Percentiles rank a stretch among this genome's conserved stretches.
Evolutionary conservation across 1,139 yeast species (phyloP).

Genomic region (Pichia sp.): DNA sequence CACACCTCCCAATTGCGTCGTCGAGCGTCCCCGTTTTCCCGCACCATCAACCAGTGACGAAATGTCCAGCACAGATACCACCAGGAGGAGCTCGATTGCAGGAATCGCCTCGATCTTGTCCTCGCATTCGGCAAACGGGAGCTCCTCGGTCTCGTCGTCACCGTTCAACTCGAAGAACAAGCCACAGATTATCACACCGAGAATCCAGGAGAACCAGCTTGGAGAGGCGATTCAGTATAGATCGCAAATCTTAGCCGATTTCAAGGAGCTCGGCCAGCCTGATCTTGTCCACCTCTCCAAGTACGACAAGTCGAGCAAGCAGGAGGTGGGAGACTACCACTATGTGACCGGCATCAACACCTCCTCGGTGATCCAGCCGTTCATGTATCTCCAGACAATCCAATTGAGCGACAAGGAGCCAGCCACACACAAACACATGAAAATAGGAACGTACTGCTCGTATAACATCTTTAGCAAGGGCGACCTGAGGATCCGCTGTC

Average conservation of each 20-base stretch:
- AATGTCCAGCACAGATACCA: conserved; percentile 11
- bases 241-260: conserved; percentile 25
- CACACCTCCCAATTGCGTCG: not conserved
- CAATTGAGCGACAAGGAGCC: conserved; percentile 26
- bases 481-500: conserved; percentile 41
- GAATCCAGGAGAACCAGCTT: conserved; percentile 30
- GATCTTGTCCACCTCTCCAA: conserved; percentile 73
- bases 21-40: not conserved
- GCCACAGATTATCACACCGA: conserved; percentile 28
- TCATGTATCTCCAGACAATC: conserved; percentile 73
- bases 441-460: conserved; percentile 45
- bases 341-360: conserved; percentile 65
- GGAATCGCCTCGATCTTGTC: conserved; percentile 6
- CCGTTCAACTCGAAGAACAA: conserved; percentile 12
- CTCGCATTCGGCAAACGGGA: not conserved
- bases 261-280: conserved; percentile 73
- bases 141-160: conserved; percentile 4
- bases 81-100: conserved; percentile 11
- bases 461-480: conserved; percentile 48
- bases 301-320: conserved; percentile 36
- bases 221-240: conserved; percentile 33
- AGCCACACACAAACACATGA: conserved; percentile 29
- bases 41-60: too few species aligned
- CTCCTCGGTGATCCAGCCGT: conserved; percentile 55
- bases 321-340: conserved; percentile 55